Percentiles rank a stretch among this genome's conserved stretches.
Evolutionary conservation across 1,139 yeast species (phyloP).

Genomic region (Lodderomyces pseudojiufengensis): DNA sequence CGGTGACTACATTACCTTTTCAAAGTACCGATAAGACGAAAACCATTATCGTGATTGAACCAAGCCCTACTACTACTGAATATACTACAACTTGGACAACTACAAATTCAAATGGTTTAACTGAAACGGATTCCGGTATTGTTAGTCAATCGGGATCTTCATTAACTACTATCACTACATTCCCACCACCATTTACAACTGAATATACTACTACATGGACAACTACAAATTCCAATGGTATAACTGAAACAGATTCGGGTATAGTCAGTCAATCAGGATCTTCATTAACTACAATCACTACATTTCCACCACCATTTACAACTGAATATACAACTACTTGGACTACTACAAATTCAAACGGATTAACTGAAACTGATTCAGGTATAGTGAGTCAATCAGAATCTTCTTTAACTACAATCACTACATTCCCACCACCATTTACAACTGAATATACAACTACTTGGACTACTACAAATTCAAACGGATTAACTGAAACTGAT

Average conservation of each 20-base stretch:
- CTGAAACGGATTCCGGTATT: conserved; percentile 12
- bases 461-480: conserved; percentile 11
- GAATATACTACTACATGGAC: conserved; percentile 1
- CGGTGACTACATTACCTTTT: conserved; percentile 18
- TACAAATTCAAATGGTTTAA: conserved; percentile 16
- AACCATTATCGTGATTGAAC: conserved; percentile 17
- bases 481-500: conserved; percentile 15
- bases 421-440: conserved; percentile 3
- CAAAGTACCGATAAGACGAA: conserved; percentile 13
- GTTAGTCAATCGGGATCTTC: conserved; percentile 6
- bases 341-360: conserved; percentile 6
- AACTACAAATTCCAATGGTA: conserved; percentile 3
- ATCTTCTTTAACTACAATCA: conserved; percentile 6
- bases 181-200: conserved; percentile 2
- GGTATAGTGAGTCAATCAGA: conserved; percentile 5
- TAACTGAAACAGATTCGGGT: conserved; percentile 10
- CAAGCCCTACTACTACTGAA: conserved; percentile 15
- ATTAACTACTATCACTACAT: conserved; percentile 4
- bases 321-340: conserved; percentile 8
- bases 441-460: conserved; percentile 17
- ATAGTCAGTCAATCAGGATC: conserved; percentile 11
- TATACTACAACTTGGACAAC: conserved; percentile 18
- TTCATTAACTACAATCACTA: conserved; percentile 7
- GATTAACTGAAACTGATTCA: conserved; percentile 6
- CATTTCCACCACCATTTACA: conserved; percentile 5